A percentile compares a stretch with the other conserved stretches of the same genome.
phyloP scores from a whole-genome alignment of 2,329 filamentous ascomycete genomes.

The Claviceps purpurea region DNA sequence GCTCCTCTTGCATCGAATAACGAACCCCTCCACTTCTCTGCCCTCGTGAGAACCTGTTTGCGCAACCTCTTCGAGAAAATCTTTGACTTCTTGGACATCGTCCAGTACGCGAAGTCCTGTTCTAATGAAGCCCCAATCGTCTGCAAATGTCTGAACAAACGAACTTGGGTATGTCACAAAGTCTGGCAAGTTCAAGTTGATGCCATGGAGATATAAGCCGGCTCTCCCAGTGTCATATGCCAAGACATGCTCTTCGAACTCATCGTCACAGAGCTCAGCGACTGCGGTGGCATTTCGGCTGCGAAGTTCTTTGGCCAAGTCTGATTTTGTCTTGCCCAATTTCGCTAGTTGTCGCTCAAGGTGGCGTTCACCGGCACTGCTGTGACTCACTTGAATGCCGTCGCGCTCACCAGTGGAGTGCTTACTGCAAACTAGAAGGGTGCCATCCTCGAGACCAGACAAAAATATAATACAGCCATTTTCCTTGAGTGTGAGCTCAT shows the following conservation, averaged over 20 bases:
- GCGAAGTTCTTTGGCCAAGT: constrained; percentile 65
- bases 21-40: constrained; percentile 91
- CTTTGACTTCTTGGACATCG: constrained; percentile 58
- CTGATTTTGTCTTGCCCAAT: constrained; percentile 63
- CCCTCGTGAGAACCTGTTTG: constrained; percentile 84
- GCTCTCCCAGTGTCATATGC: constrained; percentile 72
- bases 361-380: constrained; percentile 68
- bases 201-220: constrained; percentile 86
- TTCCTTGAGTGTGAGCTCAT: constrained; percentile 93
- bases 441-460: constrained; percentile 76
- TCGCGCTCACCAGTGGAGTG: constrained; percentile 79
- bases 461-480: constrained; percentile 99
- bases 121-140: constrained; percentile 87
- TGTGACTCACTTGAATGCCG: constrained; percentile 66
- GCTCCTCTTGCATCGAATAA: constrained; percentile 72
- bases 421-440: constrained; percentile 94
- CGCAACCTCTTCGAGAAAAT: constrained; percentile 71
- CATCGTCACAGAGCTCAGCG: constrained; percentile 89
- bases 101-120: constrained; percentile 68
- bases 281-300: constrained; percentile 84
- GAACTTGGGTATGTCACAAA: constrained; percentile 77
- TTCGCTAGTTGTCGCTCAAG: constrained; percentile 65
- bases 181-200: constrained; percentile 88
- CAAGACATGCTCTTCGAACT: constrained; percentile 92
- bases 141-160: constrained; percentile 80